Conservation (phyloP, 2,329 filamentous ascomycete species). For the Rhinocladiella similis region DNA sequence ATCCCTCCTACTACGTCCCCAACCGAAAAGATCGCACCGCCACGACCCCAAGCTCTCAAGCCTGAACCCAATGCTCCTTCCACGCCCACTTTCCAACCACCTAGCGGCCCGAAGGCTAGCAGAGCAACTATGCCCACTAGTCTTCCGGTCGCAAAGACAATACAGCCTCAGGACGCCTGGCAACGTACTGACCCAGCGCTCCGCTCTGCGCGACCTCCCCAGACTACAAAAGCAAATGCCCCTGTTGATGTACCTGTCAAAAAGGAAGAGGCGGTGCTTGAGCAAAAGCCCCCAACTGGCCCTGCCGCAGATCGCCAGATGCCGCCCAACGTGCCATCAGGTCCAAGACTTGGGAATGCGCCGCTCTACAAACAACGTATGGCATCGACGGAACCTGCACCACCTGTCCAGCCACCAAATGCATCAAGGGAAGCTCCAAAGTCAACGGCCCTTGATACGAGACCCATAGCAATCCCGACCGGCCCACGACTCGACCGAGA, state of each 20-base stretch:
- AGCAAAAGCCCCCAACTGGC: constrained; percentile 13
- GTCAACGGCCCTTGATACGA: constrained; percentile 12
- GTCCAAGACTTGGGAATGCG: constrained; percentile 20
- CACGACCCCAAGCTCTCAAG: constrained; percentile 14
- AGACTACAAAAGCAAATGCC: constrained; percentile 4
- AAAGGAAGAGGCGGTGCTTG: constrained; percentile 18
- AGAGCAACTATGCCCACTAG: constrained; percentile 26
- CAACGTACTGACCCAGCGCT: constrained; percentile 16
- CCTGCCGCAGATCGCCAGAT: constrained; percentile 19
- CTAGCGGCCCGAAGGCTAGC: constrained; percentile 47
- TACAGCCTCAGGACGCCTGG: constrained; percentile 17
- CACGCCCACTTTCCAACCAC: constrained; percentile 36
- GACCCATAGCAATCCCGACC: constrained; percentile 21
- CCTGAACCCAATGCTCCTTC: constrained; percentile 5
- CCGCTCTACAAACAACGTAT: constrained; percentile 23
- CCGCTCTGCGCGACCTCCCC: constrained; percentile 17
- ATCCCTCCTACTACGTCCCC: constrained; percentile 22
- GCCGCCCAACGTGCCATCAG: constrained; percentile 29
- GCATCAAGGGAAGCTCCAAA: constrained; percentile 16
- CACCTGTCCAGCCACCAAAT: constrained; percentile 14
- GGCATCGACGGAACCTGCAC: constrained; percentile 21
- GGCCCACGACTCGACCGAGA: constrained; percentile 27
- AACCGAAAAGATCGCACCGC: constrained; percentile 14
- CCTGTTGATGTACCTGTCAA: constrained; percentile 15
- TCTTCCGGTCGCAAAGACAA: constrained; percentile 11